phyloP scores from a whole-genome alignment of 2,329 filamentous ascomycete genomes.

The Sodiomyces alkalinus region DNA sequence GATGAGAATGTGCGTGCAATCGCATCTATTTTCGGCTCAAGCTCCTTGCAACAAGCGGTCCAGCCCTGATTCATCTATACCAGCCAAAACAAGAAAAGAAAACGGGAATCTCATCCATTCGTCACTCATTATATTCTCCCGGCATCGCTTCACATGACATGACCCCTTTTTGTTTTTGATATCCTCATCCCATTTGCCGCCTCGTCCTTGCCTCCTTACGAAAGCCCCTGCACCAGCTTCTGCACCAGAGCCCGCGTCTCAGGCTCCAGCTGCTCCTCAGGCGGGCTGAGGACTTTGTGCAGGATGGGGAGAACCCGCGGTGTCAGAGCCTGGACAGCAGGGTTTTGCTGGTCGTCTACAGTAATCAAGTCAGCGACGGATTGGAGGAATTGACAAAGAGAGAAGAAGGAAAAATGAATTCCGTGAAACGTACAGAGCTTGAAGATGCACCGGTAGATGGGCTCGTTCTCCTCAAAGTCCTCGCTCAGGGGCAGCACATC shows the following conservation, averaged over 20 bases:
- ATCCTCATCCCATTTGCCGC: not conserved
- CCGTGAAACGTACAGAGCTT: slow-evolving; percentile 64
- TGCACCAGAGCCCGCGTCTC: slow-evolving; percentile 53
- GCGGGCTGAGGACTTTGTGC: slow-evolving; percentile 54
- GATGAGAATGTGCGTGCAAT: no score
- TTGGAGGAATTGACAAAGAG: not conserved
- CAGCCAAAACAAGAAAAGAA: no score
- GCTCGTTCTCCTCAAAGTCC: slow-evolving; percentile 93
- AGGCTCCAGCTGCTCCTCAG: slow-evolving; percentile 60
- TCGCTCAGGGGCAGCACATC: slow-evolving; percentile 74
- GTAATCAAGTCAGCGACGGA: no score
- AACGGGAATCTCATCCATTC: no score
- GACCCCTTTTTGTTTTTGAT: no score
- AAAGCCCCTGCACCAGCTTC: slow-evolving; percentile 41
- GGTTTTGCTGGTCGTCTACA: slow-evolving; percentile 47
- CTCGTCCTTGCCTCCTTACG: not conserved
- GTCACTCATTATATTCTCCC: no score
- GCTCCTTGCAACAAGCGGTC: no score
- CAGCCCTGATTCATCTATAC: no score
- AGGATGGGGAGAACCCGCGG: slow-evolving; percentile 55
- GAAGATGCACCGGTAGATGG: slow-evolving; percentile 81
- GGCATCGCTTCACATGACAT: no score
- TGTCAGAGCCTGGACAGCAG: slow-evolving; percentile 54
- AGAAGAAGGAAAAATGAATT: slow-evolving; percentile 1
- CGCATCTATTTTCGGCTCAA: no score